phyloP scores from a whole-genome alignment of 495 filamentous ascomycete genomes.

The Penicillium angulare region DNA sequence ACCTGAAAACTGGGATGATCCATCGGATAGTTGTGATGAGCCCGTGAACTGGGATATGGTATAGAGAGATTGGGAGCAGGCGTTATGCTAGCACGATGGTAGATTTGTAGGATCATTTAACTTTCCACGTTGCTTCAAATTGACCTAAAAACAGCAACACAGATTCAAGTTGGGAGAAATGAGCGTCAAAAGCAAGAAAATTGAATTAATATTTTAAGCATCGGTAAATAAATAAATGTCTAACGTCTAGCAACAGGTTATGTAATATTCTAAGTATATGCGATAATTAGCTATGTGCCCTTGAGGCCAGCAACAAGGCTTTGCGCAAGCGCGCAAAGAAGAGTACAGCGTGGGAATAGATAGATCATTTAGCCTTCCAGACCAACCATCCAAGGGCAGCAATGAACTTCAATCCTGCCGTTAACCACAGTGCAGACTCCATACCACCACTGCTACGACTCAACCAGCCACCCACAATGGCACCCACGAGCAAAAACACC shows the following conservation, averaged over 20 bases:
- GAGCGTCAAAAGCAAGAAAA: background rate
- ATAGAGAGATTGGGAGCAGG: too few species aligned
- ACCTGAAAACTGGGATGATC: background rate
- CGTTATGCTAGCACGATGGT: too few species aligned
- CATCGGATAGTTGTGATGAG: background rate
- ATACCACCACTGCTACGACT: conserved; percentile 54
- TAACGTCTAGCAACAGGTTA: background rate
- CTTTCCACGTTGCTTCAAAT: too few species aligned
- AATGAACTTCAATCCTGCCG: conserved; percentile 54
- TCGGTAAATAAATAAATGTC: background rate
- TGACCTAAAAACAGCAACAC: too few species aligned
- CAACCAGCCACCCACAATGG: conserved; percentile 64
- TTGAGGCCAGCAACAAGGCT: background rate
- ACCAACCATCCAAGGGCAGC: conserved; percentile 43
- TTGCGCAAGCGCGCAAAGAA: background rate
- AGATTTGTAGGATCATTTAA: too few species aligned
- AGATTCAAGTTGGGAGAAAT: too few species aligned
- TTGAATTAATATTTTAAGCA: too few species aligned
- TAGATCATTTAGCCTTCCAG: conserved; percentile 31
- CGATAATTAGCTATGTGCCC: background rate
- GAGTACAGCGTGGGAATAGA: too few species aligned
- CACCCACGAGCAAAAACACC: conserved; percentile 56
- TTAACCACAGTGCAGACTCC: conserved; percentile 57
- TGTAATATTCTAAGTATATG: background rate
- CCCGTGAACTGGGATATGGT: too few species aligned